Conservation (phyloP, 306 rosid genomes). For the Vachellia pachyceras region DNA sequence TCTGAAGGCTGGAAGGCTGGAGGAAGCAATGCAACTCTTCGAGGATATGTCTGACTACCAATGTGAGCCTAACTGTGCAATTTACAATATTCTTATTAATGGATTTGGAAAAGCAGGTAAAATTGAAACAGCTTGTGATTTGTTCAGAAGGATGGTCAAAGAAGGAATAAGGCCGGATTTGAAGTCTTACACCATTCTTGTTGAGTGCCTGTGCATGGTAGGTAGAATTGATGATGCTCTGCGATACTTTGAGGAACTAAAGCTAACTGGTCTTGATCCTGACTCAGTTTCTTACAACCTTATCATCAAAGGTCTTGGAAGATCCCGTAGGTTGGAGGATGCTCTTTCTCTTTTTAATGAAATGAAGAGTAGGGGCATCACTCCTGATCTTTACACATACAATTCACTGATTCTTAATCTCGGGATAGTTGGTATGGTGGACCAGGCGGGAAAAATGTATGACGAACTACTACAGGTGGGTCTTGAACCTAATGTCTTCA, state of each 20-base stretch:
- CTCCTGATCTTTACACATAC: conserved; percentile 86
- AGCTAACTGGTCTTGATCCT: conserved; percentile 77
- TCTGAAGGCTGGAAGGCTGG: conserved; percentile 72
- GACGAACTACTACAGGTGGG: conserved; percentile 78
- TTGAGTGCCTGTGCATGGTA: conserved; percentile 68
- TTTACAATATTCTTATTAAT: conserved; percentile 85
- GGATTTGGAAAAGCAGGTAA: conserved; percentile 88
- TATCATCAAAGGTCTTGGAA: conserved; percentile 85
- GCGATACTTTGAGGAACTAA: conserved; percentile 76
- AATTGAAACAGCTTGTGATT: conserved; percentile 62
- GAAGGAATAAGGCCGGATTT: conserved; percentile 91
- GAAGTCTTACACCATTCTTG: conserved; percentile 86
- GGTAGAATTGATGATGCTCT: conserved; percentile 87
- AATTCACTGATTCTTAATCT: conserved; percentile 80
- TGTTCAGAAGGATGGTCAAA: conserved; percentile 77
- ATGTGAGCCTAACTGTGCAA: conserved; percentile 81
- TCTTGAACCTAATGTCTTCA: conserved; percentile 88
- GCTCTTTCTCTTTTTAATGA: conserved; percentile 76
- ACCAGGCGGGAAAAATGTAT: conserved; percentile 71
- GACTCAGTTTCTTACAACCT: conserved; percentile 76
- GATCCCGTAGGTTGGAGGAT: conserved; percentile 66
- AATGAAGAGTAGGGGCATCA: conserved; percentile 70
- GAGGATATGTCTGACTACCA: conserved; percentile 80
- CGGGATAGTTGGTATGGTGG: conserved; percentile 86
- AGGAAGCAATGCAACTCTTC: conserved; percentile 80